phyloP scores from a whole-genome alignment of 2,329 filamentous ascomycete species.

The Cadophora sp. region DNA sequence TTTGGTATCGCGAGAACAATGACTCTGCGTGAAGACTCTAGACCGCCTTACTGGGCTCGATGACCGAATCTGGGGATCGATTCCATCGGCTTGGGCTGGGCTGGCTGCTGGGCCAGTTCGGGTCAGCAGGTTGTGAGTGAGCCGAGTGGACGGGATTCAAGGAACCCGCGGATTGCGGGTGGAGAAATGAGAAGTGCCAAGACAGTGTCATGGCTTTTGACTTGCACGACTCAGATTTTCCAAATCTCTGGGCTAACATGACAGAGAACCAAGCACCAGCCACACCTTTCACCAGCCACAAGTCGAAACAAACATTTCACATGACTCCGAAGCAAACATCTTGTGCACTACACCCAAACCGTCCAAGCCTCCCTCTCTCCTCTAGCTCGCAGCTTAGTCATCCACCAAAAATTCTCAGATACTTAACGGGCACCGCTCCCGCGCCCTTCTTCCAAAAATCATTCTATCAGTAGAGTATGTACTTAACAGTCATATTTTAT shows the following conservation, averaged over 20 bases:
- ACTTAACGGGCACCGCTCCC: constrained; percentile 12
- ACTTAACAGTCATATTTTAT: constrained; percentile 48
- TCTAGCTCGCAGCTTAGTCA: too few relatives aligned
- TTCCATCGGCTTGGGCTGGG: background rate
- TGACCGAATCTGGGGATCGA: constrained; percentile 7
- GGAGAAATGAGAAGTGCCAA: too few relatives aligned
- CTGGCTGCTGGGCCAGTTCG: too few relatives aligned
- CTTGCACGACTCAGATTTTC: background rate
- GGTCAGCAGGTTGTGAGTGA: background rate
- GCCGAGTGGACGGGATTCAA: background rate
- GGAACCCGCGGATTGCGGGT: background rate
- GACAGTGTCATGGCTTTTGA: too few relatives aligned
- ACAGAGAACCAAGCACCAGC: background rate
- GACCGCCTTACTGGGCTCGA: background rate
- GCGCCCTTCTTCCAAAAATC: constrained; percentile 35
- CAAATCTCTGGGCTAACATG: background rate
- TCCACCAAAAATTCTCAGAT: background rate
- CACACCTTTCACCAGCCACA: background rate
- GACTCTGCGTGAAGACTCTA: background rate
- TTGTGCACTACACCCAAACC: too few relatives aligned
- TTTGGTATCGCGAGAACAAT: background rate
- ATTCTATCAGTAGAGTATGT: constrained; percentile 48
- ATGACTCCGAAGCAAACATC: too few relatives aligned
- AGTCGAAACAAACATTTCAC: background rate
- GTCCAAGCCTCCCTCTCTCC: too few relatives aligned